Conservation (phyloP, 2,329 filamentous ascomycete genomes). For the Ophiognomonia clavigignenti-juglandacearum region DNA sequence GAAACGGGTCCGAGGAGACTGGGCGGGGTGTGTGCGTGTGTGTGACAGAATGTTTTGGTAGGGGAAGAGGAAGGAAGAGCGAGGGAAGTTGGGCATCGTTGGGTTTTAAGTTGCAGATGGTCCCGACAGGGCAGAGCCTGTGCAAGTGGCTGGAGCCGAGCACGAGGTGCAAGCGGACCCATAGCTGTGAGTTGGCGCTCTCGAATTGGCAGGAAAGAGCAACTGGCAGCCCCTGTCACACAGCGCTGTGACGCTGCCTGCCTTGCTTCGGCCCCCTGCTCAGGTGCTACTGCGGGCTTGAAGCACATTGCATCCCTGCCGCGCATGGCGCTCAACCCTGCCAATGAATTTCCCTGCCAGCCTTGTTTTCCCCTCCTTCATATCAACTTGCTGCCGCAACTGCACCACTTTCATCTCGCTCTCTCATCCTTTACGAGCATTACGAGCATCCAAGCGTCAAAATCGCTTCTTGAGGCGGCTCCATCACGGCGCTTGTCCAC, state of each 20-base stretch:
- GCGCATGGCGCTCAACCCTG: neutral
- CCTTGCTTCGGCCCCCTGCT: neutral
- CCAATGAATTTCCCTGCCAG: conserved; percentile 6
- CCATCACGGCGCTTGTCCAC: conserved; percentile 14
- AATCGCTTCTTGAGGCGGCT: no score
- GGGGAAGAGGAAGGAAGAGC: conserved; percentile 5
- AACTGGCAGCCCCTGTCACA: neutral
- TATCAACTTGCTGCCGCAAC: neutral
- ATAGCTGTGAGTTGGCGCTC: conserved; percentile 7
- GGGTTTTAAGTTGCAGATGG: conserved; percentile 17
- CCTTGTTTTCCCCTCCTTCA: no score
- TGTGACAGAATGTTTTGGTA: conserved; percentile 2
- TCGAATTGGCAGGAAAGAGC: conserved; percentile 9
- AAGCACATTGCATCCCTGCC: conserved; percentile 7
- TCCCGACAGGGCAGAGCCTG: conserved; percentile 7
- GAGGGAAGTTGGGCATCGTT: conserved; percentile 15
- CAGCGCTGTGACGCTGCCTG: neutral
- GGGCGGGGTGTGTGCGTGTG: neutral
- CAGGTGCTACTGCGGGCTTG: conserved; percentile 1
- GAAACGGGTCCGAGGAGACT: conserved; percentile 11
- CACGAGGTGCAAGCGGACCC: conserved; percentile 1
- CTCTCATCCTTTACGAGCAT: neutral
- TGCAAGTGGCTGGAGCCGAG: no score
- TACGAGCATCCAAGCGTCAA: no score
- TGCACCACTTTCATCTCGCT: neutral